Conservation (phyloP, 129 eudicot species). For the Tanacetum coccineum region DNA sequence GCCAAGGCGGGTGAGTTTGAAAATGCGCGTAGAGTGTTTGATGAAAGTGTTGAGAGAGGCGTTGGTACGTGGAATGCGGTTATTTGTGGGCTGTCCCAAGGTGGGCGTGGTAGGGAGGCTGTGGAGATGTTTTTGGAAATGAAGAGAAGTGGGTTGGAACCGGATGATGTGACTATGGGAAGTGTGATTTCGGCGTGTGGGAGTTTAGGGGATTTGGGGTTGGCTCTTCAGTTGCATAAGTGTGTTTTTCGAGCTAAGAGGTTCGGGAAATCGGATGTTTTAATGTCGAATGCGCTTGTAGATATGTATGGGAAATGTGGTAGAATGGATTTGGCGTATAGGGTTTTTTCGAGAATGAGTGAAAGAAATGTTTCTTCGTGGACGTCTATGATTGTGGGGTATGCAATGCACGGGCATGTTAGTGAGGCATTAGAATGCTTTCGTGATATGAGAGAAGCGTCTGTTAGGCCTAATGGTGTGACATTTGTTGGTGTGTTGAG, state of each 20-base stretch:
- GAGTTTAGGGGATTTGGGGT: slow-evolving; percentile 57
- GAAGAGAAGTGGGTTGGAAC: slow-evolving; percentile 52
- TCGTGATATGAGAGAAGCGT: slow-evolving; percentile 47
- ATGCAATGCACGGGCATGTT: slow-evolving; percentile 64
- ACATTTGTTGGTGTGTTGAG: slow-evolving; percentile 83
- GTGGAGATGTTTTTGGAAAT: slow-evolving; percentile 48
- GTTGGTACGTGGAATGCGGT: slow-evolving; percentile 93
- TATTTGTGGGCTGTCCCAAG: slow-evolving; percentile 64
- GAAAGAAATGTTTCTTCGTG: slow-evolving; percentile 75
- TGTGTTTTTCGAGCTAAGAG: slow-evolving; percentile 56
- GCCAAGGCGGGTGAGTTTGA: slow-evolving; percentile 52
- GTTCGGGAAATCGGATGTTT: slow-evolving; percentile 38
- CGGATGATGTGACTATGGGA: slow-evolving; percentile 82
- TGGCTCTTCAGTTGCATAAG: slow-evolving; percentile 72
- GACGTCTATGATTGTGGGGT: slow-evolving; percentile 90
- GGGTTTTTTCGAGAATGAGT: slow-evolving; percentile 53
- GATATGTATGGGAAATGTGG: slow-evolving; percentile 97
- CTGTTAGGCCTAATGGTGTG: slow-evolving; percentile 64
- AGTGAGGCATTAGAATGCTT: slow-evolving; percentile 58
- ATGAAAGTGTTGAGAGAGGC: slow-evolving; percentile 58
- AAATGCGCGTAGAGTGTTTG: slow-evolving; percentile 63
- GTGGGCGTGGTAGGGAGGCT: slow-evolving; percentile 64
- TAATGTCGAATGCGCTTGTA: slow-evolving; percentile 65
- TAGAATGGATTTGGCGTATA: slow-evolving; percentile 67
- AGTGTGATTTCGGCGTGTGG: slow-evolving; percentile 74